Evolutionary conservation across 257 asterid genomes (phyloP), one percentile per base, ranked within the genome.

Genomic region (Capsicum baccatum): DNA sequence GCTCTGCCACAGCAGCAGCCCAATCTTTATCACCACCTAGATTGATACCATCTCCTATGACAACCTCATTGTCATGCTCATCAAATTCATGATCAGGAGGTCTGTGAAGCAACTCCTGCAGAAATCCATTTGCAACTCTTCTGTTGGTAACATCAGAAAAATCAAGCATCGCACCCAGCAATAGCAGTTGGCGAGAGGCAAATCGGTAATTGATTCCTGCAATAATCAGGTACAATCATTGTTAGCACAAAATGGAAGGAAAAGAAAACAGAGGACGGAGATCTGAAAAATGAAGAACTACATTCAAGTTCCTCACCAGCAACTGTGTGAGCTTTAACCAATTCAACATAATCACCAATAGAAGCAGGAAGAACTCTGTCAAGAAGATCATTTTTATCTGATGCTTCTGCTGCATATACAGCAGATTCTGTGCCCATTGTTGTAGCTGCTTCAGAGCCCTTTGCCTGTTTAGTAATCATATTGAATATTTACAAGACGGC

Each of bases 21-120:
- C 99, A 96, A 88, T 91, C 92, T 91, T 85, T 94, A 88, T 96
- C 98, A 81, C 99, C 99, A 79, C 99, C 99, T 80, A 96, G 90
- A 91, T 86, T 94, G 86, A 96, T 90, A 74, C 98, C 98, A 84
- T 96, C 99, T 67, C 98, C 98, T 50, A 92, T 91, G 87, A 94
- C 90, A 13, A 92, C 89, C 52, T 89, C 95, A 88, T 84, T 88
- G 85, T 93, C 99, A 84, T 85, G 90, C 81, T 93, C 97, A 90
- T 96, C 99, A 83, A 90, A 37, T 86, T 96, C 99, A 83, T 90
- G 95, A 89, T 92, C 93, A 52, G 90, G 88, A 81, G 94, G 90
- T 84, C 81, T 93, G 89, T 89, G 95, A 88, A 96, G 91, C 91
- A 96, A 89, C 80, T 87, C 89, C 88, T 90, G 94, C 84, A 94